Conservation (phyloP, 2,329 filamentous ascomycete genomes). For the Sporothrix globosa region DNA sequence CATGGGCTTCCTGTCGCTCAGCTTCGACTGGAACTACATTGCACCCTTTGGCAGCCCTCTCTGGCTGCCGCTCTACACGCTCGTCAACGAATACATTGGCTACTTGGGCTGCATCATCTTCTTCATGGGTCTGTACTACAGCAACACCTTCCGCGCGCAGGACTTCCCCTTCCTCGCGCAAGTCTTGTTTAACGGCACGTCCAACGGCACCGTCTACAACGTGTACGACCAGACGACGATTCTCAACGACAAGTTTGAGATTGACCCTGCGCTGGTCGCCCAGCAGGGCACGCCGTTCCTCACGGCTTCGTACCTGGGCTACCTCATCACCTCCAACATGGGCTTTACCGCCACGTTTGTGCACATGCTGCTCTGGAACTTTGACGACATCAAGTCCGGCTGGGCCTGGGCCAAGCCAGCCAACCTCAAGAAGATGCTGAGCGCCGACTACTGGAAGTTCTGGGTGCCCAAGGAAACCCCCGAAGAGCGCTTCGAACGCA, state of each 20-base stretch:
- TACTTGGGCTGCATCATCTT: conserved; percentile 45
- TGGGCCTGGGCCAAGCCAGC: conserved; percentile 30
- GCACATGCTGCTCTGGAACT: conserved; percentile 41
- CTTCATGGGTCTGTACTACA: conserved; percentile 49
- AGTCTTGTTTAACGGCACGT: conserved; percentile 45
- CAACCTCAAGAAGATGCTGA: conserved; percentile 32
- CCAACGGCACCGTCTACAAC: conserved; percentile 44
- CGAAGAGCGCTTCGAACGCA: conserved; percentile 34
- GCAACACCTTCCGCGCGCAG: conserved; percentile 48
- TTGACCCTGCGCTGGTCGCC: conserved; percentile 45
- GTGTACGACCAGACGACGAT: conserved; percentile 51
- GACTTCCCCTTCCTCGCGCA: conserved; percentile 51
- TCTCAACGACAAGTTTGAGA: conserved; percentile 46
- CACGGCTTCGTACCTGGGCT: conserved; percentile 46
- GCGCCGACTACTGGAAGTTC: conserved; percentile 29
- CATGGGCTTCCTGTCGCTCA: conserved; percentile 46
- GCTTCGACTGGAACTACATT: conserved; percentile 52
- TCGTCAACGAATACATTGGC: conserved; percentile 47
- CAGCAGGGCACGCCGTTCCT: conserved; percentile 49
- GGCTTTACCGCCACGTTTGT: conserved; percentile 52
- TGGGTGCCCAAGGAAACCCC: conserved; percentile 31
- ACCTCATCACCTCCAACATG: conserved; percentile 51
- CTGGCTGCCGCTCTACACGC: conserved; percentile 43
- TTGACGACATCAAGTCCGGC: conserved; percentile 35
- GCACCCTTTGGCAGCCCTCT: conserved; percentile 45